Evolutionary conservation across 768 basidiomycete genomes (phyloP), one percentile per base, ranked within the genome.

Genomic region (Macrolepiota fuliginosa): DNA sequence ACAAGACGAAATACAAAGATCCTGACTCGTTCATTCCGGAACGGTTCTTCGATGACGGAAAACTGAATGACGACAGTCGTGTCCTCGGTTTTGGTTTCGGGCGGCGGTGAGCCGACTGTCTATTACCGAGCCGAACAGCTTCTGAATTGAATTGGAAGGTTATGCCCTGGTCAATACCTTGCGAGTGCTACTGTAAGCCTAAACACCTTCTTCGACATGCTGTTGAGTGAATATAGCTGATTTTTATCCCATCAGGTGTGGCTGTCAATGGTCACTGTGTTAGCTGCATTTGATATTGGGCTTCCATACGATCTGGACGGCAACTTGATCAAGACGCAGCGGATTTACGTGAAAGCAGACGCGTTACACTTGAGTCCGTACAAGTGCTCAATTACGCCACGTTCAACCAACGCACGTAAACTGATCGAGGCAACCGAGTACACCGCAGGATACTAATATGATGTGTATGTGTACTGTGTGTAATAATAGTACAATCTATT

Each of bases 21-120:
- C 73, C 77, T 13, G 63, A 71, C n/a, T 47, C 40, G 11, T 77
- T 77, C 63, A 62, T 65, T 24, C 74, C 76, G 10, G 76, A 77
- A 52, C 70, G 75, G 19, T 77, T 71, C 55, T 56, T 73, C 25
- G 63, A 59, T 12, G 58, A 57, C 49, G 56, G 69, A 56, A 62
- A 54, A 61, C n/a, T 68, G 59, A 59, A 66, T 42, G 50, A 61
- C 42, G 60, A 64, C 42, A 55, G 62, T 53, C 45, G 54, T 46
- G 53, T 52, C 24, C 59, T 65, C 19, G 62, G 58, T 10, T 70
- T 68, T 57, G 69, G 69, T 13, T 70, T 70, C 35, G 67, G 69
- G 17, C 64, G 67, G 27, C 62, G 69, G 69, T 67, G 40, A 36
- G 62, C 54, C 9, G 45, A 24, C 27, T 47, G 11, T 25, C 7